phyloP scores from a whole-genome alignment of 306 rosid genomes.

The Citrullus colocynthis region DNA sequence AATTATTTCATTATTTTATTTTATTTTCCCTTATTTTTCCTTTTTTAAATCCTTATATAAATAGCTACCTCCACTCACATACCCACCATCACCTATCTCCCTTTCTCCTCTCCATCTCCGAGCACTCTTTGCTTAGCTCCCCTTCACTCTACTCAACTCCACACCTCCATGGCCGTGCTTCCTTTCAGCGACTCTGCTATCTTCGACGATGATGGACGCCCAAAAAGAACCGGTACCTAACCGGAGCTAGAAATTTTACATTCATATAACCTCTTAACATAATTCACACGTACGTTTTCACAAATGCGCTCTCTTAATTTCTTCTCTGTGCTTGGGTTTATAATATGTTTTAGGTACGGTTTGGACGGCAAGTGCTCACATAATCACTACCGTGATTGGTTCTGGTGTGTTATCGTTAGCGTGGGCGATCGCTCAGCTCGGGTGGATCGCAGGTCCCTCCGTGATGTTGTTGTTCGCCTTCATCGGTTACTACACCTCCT shows the following conservation, averaged over 20 bases:
- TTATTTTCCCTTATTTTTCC: neutral
- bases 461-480: conserved; percentile 37
- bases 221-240: conserved; percentile 35
- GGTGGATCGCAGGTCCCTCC: conserved; percentile 58
- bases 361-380: conserved; percentile 56
- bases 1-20: too few relatives aligned
- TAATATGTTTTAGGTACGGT: conserved; percentile 21
- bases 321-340: neutral
- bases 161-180: conserved; percentile 4
- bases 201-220: conserved; percentile 45
- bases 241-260: too few relatives aligned
- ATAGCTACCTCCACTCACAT: neutral
- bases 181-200: conserved; percentile 14
- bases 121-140: too few relatives aligned
- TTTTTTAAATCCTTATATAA: neutral
- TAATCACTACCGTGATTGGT: conserved; percentile 56
- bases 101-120: neutral
- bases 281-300: neutral
- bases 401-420: conserved; percentile 52
- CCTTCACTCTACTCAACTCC: neutral
- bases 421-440: conserved; percentile 55
- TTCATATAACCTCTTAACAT: too few relatives aligned
- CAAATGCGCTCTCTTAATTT: neutral
- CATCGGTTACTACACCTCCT: conserved; percentile 25
- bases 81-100: neutral